Evolutionary conservation across 129 eudicot species (phyloP), one percentile per base, ranked within the genome.

Genomic region (Dittrichia graveolens): DNA sequence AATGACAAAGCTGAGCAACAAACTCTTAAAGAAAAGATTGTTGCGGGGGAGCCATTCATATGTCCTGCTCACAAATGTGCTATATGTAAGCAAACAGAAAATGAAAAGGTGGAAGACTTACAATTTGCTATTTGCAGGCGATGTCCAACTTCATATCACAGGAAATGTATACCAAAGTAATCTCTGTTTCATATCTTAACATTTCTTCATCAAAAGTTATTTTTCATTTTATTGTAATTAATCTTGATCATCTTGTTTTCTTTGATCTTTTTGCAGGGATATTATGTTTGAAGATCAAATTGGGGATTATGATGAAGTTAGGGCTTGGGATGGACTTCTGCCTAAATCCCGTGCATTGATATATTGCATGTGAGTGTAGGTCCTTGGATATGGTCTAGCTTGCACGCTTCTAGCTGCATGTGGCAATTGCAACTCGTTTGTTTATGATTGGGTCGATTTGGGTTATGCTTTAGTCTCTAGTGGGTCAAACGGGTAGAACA

Each of bases 61-160:
- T 93, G 98, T 61, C 98, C 98, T 39, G 75, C 85, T 64, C 98
- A 93, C 63, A 83, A 71, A 38, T 93, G 98, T 54, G 61, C 43
- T 47, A 85, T 82, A 13, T 93, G 98, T 83, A 79, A 85, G 45
- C 80, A 87, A 80, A 71, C 74, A 31, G 98, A 89, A 80, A 79
- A 78, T 50, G 84, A 86, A 67, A 65, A 63, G 12, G 67, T 63
- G 49, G 18, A 63, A 65, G 89, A 85, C 7, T 49, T 89, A 84
- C 95, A 86, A 68, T 87, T 93, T 88, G 96, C 98, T 52, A 54
- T 84, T 46, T 93, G 98, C 62, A 85, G 98, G 67, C 95, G 98
- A 38, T 93, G 98, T 73, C 98, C 98, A 60, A 88, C 71, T 34
- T 84, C 96, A 48, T 93, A 89, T 69, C 98, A 93, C 57, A 77